Evolutionary conservation across 805 yeast genomes (phyloP), one percentile per base, ranked within the genome.

Genomic region (Yamadazyma philogaea): DNA sequence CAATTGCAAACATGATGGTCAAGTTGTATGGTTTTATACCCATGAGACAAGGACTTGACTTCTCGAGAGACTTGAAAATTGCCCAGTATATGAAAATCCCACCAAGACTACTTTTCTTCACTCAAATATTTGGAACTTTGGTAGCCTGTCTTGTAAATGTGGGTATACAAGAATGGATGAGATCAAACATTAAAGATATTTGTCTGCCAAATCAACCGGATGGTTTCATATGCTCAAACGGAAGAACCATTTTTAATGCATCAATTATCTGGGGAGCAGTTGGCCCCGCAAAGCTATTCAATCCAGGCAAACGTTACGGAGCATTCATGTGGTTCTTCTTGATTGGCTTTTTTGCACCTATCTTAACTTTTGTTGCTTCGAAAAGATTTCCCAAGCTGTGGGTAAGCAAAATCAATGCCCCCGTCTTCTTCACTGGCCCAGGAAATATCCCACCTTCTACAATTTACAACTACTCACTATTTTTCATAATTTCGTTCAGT

Each of bases 401-500:
- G 40, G n/a, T 37, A 8, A 20, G 42, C 7, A 20, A 21, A 20
- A 11, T 39, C 4, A 30, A 39, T 30, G 35, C 36, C 11, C 42
- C 42, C 8, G 60, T 67, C 37, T 66, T 67, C 59, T 66, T 67
- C 55, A 56, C 67, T 11, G 73, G 71, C 46, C 62, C 71, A 8
- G 81, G 81, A 34, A 68, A 70, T 49, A 77, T 82, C 51, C 88
- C 90, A 10, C 89, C 90, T 24, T 82, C 84, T 27, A 79, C 87
- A 2, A 79, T 84, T 16, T 81, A 80, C 59, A 81, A 79, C 57
- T 81, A 79, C 58, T 71, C 75, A 21, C 22, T 35, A 15, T 35
- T 35, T 64, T 73, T 79, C 45, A 48, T 52, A 21, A 49, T 46
- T 34, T 54, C 56, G 14, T 49, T 50, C 30, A 12, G 45, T 18